phyloP scores from a whole-genome alignment of 2,329 filamentous ascomycete genomes.

The Kalaharituber pfeilii region DNA sequence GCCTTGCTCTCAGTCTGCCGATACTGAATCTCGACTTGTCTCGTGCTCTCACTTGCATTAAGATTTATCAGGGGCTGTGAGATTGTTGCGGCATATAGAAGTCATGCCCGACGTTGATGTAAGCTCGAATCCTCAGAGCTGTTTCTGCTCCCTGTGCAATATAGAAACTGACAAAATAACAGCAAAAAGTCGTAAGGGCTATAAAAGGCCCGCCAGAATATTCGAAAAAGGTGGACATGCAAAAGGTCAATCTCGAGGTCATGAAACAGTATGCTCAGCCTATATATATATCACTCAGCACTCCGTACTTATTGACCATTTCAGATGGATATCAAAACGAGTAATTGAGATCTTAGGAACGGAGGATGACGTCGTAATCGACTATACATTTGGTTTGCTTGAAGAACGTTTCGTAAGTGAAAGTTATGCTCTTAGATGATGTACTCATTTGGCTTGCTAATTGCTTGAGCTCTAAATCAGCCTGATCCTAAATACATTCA shows the following conservation, averaged over 20 bases:
- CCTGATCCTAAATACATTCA: slow-evolving; percentile 92
- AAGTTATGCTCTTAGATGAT: not conserved
- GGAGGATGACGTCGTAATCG: slow-evolving; percentile 91
- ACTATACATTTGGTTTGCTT: slow-evolving; percentile 52
- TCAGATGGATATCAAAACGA: slow-evolving; percentile 79
- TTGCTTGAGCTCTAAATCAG: no score
- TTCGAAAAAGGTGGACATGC: slow-evolving; percentile 88
- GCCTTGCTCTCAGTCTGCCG: no score
- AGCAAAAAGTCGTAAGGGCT: slow-evolving; percentile 57
- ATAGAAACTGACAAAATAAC: not conserved
- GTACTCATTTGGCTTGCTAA: slow-evolving; percentile 9
- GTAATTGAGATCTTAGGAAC: slow-evolving; percentile 76
- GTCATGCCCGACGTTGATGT: not conserved
- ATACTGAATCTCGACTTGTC: no score
- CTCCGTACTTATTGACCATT: not conserved
- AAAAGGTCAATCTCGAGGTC: slow-evolving; percentile 89
- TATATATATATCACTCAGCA: not conserved
- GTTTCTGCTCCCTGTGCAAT: not conserved
- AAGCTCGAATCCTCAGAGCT: no score
- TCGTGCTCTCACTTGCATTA: no score
- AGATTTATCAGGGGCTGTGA: no score
- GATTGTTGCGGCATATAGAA: not conserved
- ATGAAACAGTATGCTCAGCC: slow-evolving; percentile 66
- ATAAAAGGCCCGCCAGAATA: slow-evolving; percentile 93
- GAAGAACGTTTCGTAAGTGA: slow-evolving; percentile 60